Base-by-base conservation (phyloP, 495 filamentous ascomycete species). In the Aspergillus affinis region DNA sequence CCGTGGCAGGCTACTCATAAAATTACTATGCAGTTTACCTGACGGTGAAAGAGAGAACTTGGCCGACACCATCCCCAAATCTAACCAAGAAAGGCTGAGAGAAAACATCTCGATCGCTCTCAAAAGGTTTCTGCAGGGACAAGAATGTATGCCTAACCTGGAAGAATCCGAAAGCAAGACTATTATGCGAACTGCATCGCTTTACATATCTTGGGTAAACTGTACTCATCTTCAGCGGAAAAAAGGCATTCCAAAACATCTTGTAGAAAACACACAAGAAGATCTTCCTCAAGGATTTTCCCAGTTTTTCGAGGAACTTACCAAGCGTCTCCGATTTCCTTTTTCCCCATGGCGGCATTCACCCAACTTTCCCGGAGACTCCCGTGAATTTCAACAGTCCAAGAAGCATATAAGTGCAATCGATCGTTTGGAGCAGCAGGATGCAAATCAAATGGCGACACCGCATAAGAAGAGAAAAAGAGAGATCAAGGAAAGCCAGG, bases 381-480 rank as follows among this genome's bases (percentile, higher is more conserved):
- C 23, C 23, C 23, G 23, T 26, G 23, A 26, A 26, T 26, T 4
- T 26, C 23, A 26, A 26, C 23, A 26, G 2, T 26, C 23, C 2
- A 26, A 2, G 23, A 26, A 4, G 23, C 23, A 17, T 48, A 61
- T 3, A 58, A 27, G 32, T 13, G 32, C 49, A 26, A 4, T 36
- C 23, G 13, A 15, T 41, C 36, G 8, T 9, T 20, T 10, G 8
- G 56, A 48, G 10, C 49, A 62, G 19, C 18, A 1, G 21, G 23
- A 53, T 30, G 18, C 41, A 19, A 49, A 57, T 7, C 32, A 36
- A 29, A 12, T 7, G 12, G 49, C 62, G 18, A 60, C 67, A 1
- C 71, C 69, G 6, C 64, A 65, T 49, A 80, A 78, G 18, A 80
- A 81, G 61, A 73, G 80, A 47, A 86, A 82, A 61, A 76, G 73